Base-by-base conservation (phyloP, 306 rosid species). In the Prunus armeniaca region DNA sequence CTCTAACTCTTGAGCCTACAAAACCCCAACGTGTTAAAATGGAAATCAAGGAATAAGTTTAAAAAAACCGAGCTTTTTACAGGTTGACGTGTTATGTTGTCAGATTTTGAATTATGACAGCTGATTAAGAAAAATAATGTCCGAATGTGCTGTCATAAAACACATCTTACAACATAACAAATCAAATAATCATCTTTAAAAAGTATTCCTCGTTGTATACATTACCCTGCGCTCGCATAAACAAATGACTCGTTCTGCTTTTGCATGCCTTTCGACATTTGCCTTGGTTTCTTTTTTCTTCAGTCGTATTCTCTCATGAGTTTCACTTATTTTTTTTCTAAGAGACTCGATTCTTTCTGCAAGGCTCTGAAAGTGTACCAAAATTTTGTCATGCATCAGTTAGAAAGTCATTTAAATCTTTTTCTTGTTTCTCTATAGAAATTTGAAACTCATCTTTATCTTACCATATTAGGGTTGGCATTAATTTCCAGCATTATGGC, bases 191-290 rank as follows among this genome's bases (percentile, higher is more conserved):
- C 41, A 56, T 56, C 14, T 56, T 11, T 1, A 56, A 56, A 60
- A 38, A 1, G 43, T 38, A 38, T 38, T 60, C 9, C 6, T 27
- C 18, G 6, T 25, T 49, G 17, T 20, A 43, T 67, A 57, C 45
- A 38, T 69, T 87, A 89, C 98, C 88, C 91, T 74, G 9, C 67
- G 76, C 64, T 75, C 85, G 82, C 93, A 87, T 70, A 93, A 76
- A 74, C 74, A 79, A 81, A 93, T 86, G 64, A 89, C 87, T 89
- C 96, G 84, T 82, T 88, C 86, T 12, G 98, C 98, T 87, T 87
- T 91, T 25, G 87, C 58, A 8, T 67, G 87, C 70, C 84, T 87
- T 18, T 86, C 88, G 52, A 58, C 28, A 58, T 74, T 81, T 1
- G 82, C 90, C 78, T 84, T 82, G 5, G 85, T 83, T 77, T 93